These are phyloP conservation scores for Paraphaeosphaeria sporulosa DNA, from an alignment of 2,329 filamentous ascomycete genomes.

Conservation along the genomic window DNA sequence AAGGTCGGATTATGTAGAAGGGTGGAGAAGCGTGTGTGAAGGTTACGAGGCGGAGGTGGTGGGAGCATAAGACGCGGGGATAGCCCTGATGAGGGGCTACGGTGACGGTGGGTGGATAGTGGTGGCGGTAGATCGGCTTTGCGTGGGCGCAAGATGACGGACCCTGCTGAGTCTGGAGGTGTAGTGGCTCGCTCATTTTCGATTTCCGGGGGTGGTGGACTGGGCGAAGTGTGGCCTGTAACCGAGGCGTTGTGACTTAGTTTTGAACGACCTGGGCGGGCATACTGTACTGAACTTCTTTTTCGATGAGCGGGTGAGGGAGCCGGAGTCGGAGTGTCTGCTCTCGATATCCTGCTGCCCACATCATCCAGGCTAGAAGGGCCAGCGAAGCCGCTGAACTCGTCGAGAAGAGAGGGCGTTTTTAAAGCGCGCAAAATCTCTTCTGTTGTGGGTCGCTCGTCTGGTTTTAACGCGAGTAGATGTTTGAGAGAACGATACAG, in stretches of 20 bases:
- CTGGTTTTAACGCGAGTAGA: slow-evolving; percentile 78
- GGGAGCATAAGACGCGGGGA: slow-evolving; percentile 43
- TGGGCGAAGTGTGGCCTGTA: slow-evolving; percentile 42
- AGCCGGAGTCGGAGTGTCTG: slow-evolving; percentile 51
- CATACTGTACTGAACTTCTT: slow-evolving; percentile 35
- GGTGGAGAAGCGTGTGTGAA: slow-evolving; percentile 18
- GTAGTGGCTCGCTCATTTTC: slow-evolving; percentile 23
- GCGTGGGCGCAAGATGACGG: slow-evolving; percentile 39
- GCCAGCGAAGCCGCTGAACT: slow-evolving; percentile 51
- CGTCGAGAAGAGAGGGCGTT: slow-evolving; percentile 63
- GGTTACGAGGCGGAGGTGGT: slow-evolving; percentile 31
- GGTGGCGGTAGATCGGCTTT: slow-evolving; percentile 37
- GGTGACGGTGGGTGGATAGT: slow-evolving; percentile 6
- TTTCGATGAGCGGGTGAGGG: slow-evolving; percentile 35
- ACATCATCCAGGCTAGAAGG: slow-evolving; percentile 43
- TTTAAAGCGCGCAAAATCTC: slow-evolving; percentile 84
- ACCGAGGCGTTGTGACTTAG: slow-evolving; percentile 34
- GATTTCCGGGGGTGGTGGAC: slow-evolving; percentile 33
- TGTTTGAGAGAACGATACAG: slow-evolving; percentile 85
- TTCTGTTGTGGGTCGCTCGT: slow-evolving; percentile 79
- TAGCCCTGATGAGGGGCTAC: slow-evolving; percentile 11
- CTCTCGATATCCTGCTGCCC: slow-evolving; percentile 53
- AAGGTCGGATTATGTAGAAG: slow-evolving; percentile 40
- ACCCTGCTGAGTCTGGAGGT: slow-evolving; percentile 32
- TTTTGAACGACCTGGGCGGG: slow-evolving; percentile 42